Evolutionary conservation across 2,329 filamentous ascomycete genomes (phyloP).

Genomic region (Corynespora cassiicola): DNA sequence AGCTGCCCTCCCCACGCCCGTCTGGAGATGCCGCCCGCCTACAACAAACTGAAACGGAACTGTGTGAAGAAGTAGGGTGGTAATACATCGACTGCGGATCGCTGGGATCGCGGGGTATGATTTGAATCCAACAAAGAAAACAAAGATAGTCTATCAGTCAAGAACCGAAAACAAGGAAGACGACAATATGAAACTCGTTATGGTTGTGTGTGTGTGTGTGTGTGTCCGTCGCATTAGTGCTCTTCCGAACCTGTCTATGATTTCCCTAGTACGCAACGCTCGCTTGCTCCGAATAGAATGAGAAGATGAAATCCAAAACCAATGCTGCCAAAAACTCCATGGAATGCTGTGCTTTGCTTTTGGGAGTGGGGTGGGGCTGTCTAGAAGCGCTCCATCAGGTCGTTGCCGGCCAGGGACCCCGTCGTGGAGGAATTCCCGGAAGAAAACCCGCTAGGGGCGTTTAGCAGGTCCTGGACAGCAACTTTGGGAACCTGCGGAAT

Average conservation of each 20-base stretch:
- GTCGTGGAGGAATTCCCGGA: slow-evolving; percentile 80
- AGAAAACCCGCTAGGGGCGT: slow-evolving; percentile 67
- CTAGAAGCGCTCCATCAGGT: slow-evolving; percentile 46
- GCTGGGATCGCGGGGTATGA: slow-evolving; percentile 42
- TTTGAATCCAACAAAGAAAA: slow-evolving; percentile 37
- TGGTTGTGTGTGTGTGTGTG: slow-evolving; percentile 8
- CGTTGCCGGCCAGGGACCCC: slow-evolving; percentile 74
- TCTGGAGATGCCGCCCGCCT: slow-evolving; percentile 9
- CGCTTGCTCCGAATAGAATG: slow-evolving; percentile 38
- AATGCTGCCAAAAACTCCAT: slow-evolving; percentile 44
- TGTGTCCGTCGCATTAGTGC: too few species aligned
- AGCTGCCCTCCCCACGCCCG: slow-evolving; percentile 26
- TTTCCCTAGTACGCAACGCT: slow-evolving; percentile 33
- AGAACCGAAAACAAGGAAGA: slow-evolving; percentile 9
- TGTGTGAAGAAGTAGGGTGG: slow-evolving; percentile 25
- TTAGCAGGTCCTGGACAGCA: slow-evolving; percentile 83
- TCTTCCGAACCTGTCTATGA: slow-evolving; percentile 35
- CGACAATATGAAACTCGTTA: slow-evolving; percentile 36
- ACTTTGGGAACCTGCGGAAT: slow-evolving; percentile 91
- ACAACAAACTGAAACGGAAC: slow-evolving; percentile 25
- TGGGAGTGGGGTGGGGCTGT: slow-evolving; percentile 8
- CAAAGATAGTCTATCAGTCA: slow-evolving; percentile 32
- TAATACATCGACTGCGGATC: slow-evolving; percentile 42
- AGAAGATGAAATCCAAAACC: slow-evolving; percentile 26
- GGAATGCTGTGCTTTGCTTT: slow-evolving; percentile 30